These are phyloP conservation scores for Helianthus annuus DNA, from an alignment of 129 eudicot species.

Conservation along the genomic window HanXRQr2.0-SUNRISE NC_035441.2:169796587-169797086, in stretches of 20 bases:
- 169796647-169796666: constrained; percentile 8
- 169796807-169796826: constrained; percentile 1
- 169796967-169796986: constrained; percentile 12
- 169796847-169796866: constrained; percentile 1
- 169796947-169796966: constrained; percentile 20
- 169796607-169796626: constrained; percentile 11
- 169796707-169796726: constrained; percentile 12
- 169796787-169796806: constrained; percentile 13
- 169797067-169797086: not conserved
- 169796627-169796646: constrained; percentile 3
- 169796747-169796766: not conserved
- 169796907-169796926: constrained; percentile 19
- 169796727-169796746: not conserved
- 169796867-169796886: constrained; percentile 27
- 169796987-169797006: constrained; percentile 14
- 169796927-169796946: constrained; percentile 12
- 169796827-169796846: not conserved
- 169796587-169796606: not conserved
- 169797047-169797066: not conserved
- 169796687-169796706: constrained; percentile 22
- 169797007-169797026: constrained; percentile 43
- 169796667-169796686: constrained; percentile 14
- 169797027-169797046: constrained; percentile 24
- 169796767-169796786: constrained; percentile 4
- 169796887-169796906: constrained; percentile 19